These are phyloP conservation scores for Cruciata laevipes DNA, from an alignment of 257 asterid species.

Conservation along the genomic window DNA sequence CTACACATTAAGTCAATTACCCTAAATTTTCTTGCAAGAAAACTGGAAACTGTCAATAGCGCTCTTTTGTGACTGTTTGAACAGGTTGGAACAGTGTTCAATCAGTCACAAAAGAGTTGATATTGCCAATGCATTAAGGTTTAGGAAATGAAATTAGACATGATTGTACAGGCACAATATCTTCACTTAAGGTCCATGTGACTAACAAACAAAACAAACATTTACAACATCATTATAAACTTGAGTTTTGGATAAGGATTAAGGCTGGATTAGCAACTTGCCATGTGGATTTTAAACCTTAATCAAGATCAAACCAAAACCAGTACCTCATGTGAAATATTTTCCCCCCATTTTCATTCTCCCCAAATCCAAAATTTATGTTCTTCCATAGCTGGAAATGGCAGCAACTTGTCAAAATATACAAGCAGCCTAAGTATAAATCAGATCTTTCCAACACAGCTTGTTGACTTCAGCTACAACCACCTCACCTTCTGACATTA, in stretches of 20 bases:
- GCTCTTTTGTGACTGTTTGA: neutral
- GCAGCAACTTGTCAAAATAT: constrained; percentile 11
- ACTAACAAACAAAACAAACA: neutral
- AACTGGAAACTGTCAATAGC: neutral
- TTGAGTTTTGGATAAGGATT: constrained; percentile 2
- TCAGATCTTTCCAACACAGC: neutral
- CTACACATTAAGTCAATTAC: neutral
- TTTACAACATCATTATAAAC: neutral
- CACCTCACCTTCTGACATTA: neutral
- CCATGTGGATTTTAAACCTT: constrained; percentile 6
- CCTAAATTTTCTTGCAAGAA: neutral
- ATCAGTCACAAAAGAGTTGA: neutral
- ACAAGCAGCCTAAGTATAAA: neutral
- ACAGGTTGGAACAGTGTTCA: too few relatives aligned
- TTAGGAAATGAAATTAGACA: neutral
- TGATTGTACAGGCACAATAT: neutral
- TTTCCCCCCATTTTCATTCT: neutral
- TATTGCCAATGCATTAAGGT: neutral
- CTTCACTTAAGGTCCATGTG: neutral
- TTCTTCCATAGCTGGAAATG: neutral
- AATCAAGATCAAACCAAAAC: neutral
- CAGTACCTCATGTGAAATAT: neutral
- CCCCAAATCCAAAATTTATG: neutral
- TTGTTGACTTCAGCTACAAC: neutral
- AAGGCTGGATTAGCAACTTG: constrained; percentile 8